Conservation (phyloP, 2,329 filamentous ascomycete species). For the Curvularia verruculosa region DNA sequence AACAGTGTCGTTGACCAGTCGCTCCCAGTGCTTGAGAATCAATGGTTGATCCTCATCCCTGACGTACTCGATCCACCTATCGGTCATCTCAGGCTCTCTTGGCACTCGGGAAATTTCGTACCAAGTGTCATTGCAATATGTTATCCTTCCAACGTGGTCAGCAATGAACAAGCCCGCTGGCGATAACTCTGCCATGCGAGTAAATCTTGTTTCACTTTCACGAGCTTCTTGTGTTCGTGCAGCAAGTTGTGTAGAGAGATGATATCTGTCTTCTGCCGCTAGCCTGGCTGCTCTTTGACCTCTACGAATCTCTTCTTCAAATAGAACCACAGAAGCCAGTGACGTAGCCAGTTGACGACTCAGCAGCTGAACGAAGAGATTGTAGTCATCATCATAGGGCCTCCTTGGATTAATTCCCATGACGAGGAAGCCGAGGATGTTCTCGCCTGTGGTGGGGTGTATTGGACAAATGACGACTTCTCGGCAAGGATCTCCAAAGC, state of each 20-base stretch:
- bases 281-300: conserved; percentile 75
- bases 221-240: conserved; percentile 63
- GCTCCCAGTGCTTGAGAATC: conserved; percentile 67
- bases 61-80: conserved; percentile 75
- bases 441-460: conserved; percentile 75
- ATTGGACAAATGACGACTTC: conserved; percentile 80
- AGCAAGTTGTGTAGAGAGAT: conserved; percentile 76
- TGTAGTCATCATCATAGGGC: conserved; percentile 81
- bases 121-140: conserved; percentile 82
- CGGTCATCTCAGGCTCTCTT: conserved; percentile 62
- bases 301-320: conserved; percentile 80
- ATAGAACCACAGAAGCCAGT: conserved; percentile 79
- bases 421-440: conserved; percentile 77
- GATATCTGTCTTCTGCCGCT: conserved; percentile 76
- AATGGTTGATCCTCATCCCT: conserved; percentile 67
- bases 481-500: conserved; percentile 72
- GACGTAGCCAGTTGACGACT: conserved; percentile 79
- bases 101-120: conserved; percentile 71
- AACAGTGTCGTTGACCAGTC: conserved; percentile 65
- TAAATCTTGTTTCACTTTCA: conserved; percentile 76
- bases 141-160: conserved; percentile 72
- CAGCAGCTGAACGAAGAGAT: conserved; percentile 75
- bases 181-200: conserved; percentile 82
- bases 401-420: conserved; percentile 79
- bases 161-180: conserved; percentile 87